phyloP scores from a whole-genome alignment of 768 basidiomycete species.

The Boletus reticulatus region DNA sequence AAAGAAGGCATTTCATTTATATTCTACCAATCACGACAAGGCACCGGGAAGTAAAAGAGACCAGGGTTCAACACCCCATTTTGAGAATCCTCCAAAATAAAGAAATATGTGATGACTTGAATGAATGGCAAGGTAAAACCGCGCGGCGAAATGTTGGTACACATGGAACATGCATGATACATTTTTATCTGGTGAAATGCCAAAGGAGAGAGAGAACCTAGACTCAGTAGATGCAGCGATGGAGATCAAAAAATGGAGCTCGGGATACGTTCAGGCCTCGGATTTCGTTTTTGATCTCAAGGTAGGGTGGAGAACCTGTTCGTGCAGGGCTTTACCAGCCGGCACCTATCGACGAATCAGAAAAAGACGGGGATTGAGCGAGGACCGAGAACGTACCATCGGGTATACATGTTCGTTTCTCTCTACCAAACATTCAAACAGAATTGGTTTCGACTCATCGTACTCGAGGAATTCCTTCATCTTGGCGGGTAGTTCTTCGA shows the following conservation, averaged over 20 bases:
- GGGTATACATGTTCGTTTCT: constrained; percentile 87
- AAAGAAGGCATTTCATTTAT: too few species aligned
- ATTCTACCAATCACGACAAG: too few species aligned
- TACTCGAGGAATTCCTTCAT: constrained; percentile 99
- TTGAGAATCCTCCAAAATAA: constrained; percentile 8
- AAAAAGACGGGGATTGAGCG: background rate
- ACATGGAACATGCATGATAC: constrained; percentile 25
- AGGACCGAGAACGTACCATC: constrained; percentile 53
- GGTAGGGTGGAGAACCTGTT: constrained; percentile 77
- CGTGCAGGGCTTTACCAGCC: constrained; percentile 92
- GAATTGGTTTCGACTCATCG: constrained; percentile 78
- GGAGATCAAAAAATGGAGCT: background rate
- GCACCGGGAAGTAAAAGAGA: background rate
- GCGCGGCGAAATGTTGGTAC: constrained; percentile 22
- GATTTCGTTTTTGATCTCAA: constrained; percentile 33
- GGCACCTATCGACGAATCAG: constrained; percentile 53
- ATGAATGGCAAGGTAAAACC: background rate
- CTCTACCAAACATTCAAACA: constrained; percentile 90
- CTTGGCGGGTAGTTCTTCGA: constrained; percentile 82
- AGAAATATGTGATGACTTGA: background rate
- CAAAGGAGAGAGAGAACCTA: background rate
- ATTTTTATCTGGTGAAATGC: constrained; percentile 5
- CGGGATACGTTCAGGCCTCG: constrained; percentile 16
- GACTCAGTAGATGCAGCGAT: background rate
- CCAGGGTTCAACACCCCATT: constrained; percentile 25